Evolutionary conservation across 2,329 filamentous ascomycete genomes (phyloP), one percentile per base, ranked within the genome.

Genomic region (Tolypocladium ophioglossoides): DNA sequence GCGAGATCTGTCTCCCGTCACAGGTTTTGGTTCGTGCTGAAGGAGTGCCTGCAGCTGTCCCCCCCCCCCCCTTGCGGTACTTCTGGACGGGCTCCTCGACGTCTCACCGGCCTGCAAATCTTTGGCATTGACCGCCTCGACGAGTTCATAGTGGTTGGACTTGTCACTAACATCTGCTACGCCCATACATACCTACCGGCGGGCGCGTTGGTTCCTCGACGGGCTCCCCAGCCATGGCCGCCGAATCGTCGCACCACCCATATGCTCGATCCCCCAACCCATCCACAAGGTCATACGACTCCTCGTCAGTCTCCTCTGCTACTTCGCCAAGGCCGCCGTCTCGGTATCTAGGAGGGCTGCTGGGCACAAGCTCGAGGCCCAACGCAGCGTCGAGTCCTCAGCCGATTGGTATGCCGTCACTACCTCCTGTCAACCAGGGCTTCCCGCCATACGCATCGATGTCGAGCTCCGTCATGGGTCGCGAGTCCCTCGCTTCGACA

Each of bases 221-320:
- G 30, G 38, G 38, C 39, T 44, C 35, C 20, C 40, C 37, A 56
- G 41, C 24, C 64, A 62, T 66, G 64, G 84, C 84, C 80, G 74
- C 79, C 63, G 74, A 79, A 51, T 61, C 65, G 56, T 66, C 78
- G 63, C 80, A 84, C 71, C 80, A 76, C 66, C 70, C 75, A 51
- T 84, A 80, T 67, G 71, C 78, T 63, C 80, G 79, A 69, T 84
- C 82, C 55, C 82, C 82, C 57, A 83, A 83, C 68, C 75, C 74
- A 57, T 83, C 80, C 59, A 78, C 76, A 58, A 75, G 77, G 67
- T 83, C 80, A 60, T 84, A 82, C 75, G 80, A 83, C 69, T 84
- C 81, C 56, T 83, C 81, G 12, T 82, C 81, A 50, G 79, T 82
- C 62, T 83, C 81, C 30, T 83, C 82, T 55, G 77, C 80, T 54